Evolutionary conservation across 208 protist species (phyloP).

Genomic region (Tritrichomonas musculus): DNA sequence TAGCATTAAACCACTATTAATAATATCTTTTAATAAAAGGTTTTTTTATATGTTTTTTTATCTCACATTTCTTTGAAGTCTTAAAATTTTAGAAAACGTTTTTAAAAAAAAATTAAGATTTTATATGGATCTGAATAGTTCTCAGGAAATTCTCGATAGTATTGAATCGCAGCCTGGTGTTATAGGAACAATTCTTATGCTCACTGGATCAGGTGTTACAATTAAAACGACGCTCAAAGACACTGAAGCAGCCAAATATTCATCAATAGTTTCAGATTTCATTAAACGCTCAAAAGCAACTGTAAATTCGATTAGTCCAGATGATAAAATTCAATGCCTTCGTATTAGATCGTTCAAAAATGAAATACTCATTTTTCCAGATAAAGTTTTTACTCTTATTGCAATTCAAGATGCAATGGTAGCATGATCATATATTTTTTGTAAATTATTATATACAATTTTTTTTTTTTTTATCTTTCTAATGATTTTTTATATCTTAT

Average conservation of each 20-base stretch:
- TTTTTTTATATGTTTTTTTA: too few species aligned
- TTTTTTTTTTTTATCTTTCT: too few species aligned
- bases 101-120: too few species aligned
- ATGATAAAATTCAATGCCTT: neutral
- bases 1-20: too few species aligned
- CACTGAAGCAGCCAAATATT: neutral
- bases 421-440: too few species aligned
- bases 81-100: too few species aligned
- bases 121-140: too few species aligned
- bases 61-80: too few species aligned
- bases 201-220: neutral
- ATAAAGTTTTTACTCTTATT: neutral
- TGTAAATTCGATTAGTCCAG: neutral
- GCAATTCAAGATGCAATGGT: neutral
- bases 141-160: neutral
- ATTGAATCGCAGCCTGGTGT: neutral
- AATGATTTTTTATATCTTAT: too few species aligned
- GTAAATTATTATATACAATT: too few species aligned
- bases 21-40: too few species aligned
- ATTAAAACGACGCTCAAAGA: neutral
- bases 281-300: neutral
- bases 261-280: neutral
- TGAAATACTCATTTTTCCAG: neutral
- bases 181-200: neutral
- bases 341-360: neutral